phyloP scores from a whole-genome alignment of 352 stramenopile species.

The Pythium brassicae region DNA sequence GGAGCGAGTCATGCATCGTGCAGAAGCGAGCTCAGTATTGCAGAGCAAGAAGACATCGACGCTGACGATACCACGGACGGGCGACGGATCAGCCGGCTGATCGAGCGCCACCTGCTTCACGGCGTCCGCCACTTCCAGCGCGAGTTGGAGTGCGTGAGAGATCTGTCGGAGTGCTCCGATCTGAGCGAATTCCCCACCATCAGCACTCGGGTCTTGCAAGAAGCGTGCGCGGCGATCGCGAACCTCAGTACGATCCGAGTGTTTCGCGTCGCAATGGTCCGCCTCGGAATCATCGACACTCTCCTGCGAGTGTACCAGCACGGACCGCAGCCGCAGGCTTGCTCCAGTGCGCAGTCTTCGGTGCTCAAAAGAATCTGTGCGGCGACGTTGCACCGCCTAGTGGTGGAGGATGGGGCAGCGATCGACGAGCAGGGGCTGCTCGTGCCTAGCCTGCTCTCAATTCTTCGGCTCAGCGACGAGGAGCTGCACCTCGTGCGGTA shows the following conservation, averaged over 20 bases:
- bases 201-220: conserved; percentile 42
- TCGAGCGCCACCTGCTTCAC: conserved; percentile 54
- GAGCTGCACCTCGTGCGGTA: conserved; percentile 73
- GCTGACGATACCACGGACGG: background rate
- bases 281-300: conserved; percentile 42
- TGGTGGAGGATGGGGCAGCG: conserved; percentile 44
- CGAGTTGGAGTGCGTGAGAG: conserved; percentile 31
- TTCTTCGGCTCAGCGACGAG: conserved; percentile 52
- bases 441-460: conserved; percentile 50
- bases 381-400: conserved; percentile 63
- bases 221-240: conserved; percentile 54
- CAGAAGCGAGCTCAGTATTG: background rate
- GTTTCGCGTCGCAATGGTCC: conserved; percentile 58
- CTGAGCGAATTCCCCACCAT: background rate
- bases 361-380: conserved; percentile 47
- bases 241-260: conserved; percentile 66
- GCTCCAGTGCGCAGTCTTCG: conserved; percentile 1
- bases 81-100: conserved; percentile 26
- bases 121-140: conserved; percentile 54
- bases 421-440: conserved; percentile 35
- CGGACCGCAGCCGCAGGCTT: conserved; percentile 1
- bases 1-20: background rate
- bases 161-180: background rate
- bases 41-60: conserved; percentile 4
- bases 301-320: conserved; percentile 37